Evolutionary conservation across 2,329 filamentous ascomycete genomes (phyloP), one percentile per base, ranked within the genome.

Genomic region (Aspergillus melleus): DNA sequence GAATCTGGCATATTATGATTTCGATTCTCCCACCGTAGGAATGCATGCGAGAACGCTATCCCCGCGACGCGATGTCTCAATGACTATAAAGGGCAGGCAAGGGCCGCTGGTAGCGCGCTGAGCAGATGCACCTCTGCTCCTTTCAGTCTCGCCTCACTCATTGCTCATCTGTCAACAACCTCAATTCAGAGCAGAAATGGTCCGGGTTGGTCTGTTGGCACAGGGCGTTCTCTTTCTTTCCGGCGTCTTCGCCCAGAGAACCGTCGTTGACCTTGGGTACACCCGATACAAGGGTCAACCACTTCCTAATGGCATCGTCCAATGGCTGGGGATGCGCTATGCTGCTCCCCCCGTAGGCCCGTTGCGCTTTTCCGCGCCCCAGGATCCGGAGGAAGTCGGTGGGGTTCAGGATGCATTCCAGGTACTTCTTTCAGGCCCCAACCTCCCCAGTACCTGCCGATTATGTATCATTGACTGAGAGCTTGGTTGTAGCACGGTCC

Each of bases 261-360:
- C 69, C 10, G 64, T 79, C 3, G 86, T 92, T 14, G 80, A 90
- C 62, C 79, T 93, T 22, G 82, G 81, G 3, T 93, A 92, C 70
- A 83, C 87, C 30, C 83, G 80, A 26, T 92, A 92, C 69, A 74
- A 80, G 53, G 90, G 90, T 9, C 74, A 77, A 4, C 69, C 78
- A 1, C 77, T 83, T 1, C 65, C 74, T 0, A 84, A 84, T 65
- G 88, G 87, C 1, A 77, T 92, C 52, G 86, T 84, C 2, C 82
- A 88, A 72, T 94, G 89, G 89, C 81, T 91, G 8, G 90, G 90
- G 1, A 85, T 95, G 63, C 85, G 89, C 49, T 95, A 86, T 77
- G 90, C 90, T 1, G 86, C 88, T 5, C 80, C 90, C 14, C 90
- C 90, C 0, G 58, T 89, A 2, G 88, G 87, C 1, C 67, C 83